Evolutionary conservation across 2,329 filamentous ascomycete genomes (phyloP).

Genomic region (Fusarium foetens): DNA sequence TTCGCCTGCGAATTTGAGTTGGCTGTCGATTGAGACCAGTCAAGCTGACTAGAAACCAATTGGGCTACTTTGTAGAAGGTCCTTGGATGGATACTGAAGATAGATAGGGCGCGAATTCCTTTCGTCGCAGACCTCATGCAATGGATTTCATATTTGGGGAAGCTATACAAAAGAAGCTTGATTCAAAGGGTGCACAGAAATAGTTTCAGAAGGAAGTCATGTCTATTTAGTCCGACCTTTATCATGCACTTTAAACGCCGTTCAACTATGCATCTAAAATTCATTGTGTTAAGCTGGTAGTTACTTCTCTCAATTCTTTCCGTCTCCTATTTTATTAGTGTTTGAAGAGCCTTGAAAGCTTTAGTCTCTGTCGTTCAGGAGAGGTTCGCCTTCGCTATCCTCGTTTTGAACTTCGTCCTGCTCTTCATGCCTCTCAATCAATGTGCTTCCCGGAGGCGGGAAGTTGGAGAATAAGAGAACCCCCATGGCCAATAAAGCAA

Average conservation of each 20-base stretch:
- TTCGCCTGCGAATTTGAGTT: too few species aligned
- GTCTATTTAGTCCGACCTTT: background rate
- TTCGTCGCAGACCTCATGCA: background rate
- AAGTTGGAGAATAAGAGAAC: constrained; percentile 57
- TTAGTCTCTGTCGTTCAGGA: background rate
- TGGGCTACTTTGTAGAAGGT: background rate
- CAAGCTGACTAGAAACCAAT: background rate
- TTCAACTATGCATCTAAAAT: background rate
- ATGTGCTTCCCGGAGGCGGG: constrained; percentile 50
- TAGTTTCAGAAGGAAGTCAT: background rate
- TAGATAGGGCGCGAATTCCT: too few species aligned
- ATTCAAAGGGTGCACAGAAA: too few species aligned
- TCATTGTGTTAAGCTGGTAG: background rate
- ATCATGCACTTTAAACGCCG: background rate
- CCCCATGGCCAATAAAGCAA: constrained; percentile 58
- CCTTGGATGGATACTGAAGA: background rate
- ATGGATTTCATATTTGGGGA: background rate
- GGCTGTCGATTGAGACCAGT: fast-evolving
- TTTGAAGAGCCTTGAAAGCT: too few species aligned
- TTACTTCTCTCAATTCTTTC: fast-evolving
- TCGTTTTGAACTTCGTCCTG: background rate
- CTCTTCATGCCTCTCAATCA: constrained; percentile 45
- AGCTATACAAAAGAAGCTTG: fast-evolving
- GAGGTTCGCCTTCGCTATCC: background rate
- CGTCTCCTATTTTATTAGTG: fast-evolving